phyloP scores from a whole-genome alignment of 768 basidiomycete species.

The Tylopilus plumbeoviolaceoides region DNA sequence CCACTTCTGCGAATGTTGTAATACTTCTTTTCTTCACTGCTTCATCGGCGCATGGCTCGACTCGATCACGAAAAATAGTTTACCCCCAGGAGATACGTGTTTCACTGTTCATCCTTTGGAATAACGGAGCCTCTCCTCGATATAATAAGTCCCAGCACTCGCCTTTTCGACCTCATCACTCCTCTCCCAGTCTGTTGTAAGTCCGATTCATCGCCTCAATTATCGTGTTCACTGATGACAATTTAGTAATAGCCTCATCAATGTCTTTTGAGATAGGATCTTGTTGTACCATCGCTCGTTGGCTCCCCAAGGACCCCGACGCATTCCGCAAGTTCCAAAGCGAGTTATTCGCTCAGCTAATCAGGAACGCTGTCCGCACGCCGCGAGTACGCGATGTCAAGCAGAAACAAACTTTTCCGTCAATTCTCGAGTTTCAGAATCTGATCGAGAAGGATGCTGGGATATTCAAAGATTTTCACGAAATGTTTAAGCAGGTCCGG shows the following conservation, averaged over 20 bases:
- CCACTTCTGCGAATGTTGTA: slow-evolving; percentile 15
- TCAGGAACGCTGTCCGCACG: slow-evolving; percentile 14
- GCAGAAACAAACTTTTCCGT: slow-evolving; percentile 1
- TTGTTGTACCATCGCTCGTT: slow-evolving; percentile 19
- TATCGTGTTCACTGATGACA: neutral
- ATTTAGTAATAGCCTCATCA: neutral
- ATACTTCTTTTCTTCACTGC: neutral
- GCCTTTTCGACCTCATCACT: neutral
- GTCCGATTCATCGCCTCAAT: neutral
- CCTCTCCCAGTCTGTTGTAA: neutral
- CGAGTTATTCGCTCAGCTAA: slow-evolving; percentile 28
- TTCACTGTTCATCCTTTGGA: too few species aligned
- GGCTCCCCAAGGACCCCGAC: slow-evolving; percentile 14
- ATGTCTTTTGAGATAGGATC: slow-evolving; percentile 18
- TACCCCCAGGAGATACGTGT: neutral
- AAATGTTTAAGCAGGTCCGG: slow-evolving; percentile 20
- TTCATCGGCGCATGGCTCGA: neutral
- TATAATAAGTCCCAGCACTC: neutral
- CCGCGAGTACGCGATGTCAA: slow-evolving; percentile 15
- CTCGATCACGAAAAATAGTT: neutral
- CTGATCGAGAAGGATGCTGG: slow-evolving; percentile 19
- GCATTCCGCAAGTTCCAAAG: slow-evolving; percentile 4
- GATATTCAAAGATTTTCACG: slow-evolving; percentile 20
- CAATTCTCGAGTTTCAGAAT: slow-evolving; percentile 20
- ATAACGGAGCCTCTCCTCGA: too few species aligned